Conservation (phyloP, 257 asterid genomes). For the Nicotiana otophora region DNA sequence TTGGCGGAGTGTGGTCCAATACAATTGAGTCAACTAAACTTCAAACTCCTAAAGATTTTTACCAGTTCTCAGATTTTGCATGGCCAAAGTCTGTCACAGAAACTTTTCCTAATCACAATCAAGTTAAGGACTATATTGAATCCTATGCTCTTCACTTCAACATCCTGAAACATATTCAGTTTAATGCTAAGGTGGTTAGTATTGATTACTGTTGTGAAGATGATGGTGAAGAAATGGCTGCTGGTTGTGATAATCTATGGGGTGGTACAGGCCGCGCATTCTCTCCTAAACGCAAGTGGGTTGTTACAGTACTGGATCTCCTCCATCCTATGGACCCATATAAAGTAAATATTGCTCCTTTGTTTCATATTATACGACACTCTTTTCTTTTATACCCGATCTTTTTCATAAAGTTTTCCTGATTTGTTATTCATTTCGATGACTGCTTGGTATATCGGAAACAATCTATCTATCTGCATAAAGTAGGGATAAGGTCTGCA, state of each 20-base stretch:
- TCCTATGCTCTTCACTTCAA: constrained; percentile 46
- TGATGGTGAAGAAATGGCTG: constrained; percentile 11
- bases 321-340: constrained; percentile 20
- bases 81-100: constrained; percentile 44
- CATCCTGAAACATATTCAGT: constrained; percentile 22
- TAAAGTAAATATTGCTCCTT: constrained; percentile 14
- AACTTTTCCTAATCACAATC: constrained; percentile 39
- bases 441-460: too few relatives aligned
- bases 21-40: constrained; percentile 50
- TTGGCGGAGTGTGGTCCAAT: constrained; percentile 58
- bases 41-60: constrained; percentile 49
- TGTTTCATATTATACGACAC: too few relatives aligned
- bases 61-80: constrained; percentile 51
- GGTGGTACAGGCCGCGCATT: constrained; percentile 44
- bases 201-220: constrained; percentile 20
- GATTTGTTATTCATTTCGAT: too few relatives aligned
- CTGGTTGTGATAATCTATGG: constrained; percentile 27
- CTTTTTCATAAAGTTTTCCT: too few relatives aligned
- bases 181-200: constrained; percentile 31
- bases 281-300: constrained; percentile 41
- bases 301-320: constrained; percentile 33
- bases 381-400: too few relatives aligned
- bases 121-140: constrained; percentile 40
- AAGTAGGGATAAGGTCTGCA: too few relatives aligned
- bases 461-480: too few relatives aligned